phyloP scores from a whole-genome alignment of 192 early-diverging fungal genomes.

The Ambispora gerdemannii region DNA sequence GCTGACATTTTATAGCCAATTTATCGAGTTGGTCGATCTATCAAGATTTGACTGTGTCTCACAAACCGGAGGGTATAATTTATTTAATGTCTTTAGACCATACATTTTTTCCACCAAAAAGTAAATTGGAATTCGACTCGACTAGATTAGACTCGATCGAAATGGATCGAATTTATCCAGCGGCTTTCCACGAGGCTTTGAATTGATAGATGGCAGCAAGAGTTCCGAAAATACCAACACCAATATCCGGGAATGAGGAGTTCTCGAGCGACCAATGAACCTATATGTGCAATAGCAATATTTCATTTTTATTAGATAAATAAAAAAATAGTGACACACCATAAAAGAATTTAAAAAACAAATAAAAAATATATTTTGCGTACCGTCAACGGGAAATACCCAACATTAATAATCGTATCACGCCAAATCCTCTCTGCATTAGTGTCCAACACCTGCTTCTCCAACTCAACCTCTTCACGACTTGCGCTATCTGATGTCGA shows the following conservation, averaged over 20 bases:
- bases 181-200: conserved; percentile 77
- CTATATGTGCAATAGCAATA: too few relatives aligned
- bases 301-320: conserved; percentile 39
- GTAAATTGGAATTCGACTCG: too few relatives aligned
- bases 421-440: conserved; percentile 62
- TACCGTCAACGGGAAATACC: conserved; percentile 85
- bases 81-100: too few relatives aligned
- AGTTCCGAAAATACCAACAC: conserved; percentile 91
- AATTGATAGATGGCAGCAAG: conserved; percentile 84
- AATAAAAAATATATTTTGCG: neutral
- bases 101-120: too few relatives aligned
- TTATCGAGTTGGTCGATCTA: too few relatives aligned
- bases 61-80: too few relatives aligned
- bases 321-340: neutral
- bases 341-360: neutral
- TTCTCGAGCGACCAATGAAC: conserved; percentile 89
- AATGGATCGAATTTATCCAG: too few relatives aligned
- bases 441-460: conserved; percentile 58
- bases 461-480: conserved; percentile 43
- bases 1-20: too few relatives aligned
- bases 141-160: too few relatives aligned
- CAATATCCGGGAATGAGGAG: conserved; percentile 85
- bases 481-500: too few relatives aligned
- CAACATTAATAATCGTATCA: conserved; percentile 83
- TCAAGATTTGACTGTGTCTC: too few relatives aligned